Evolutionary conservation across 768 basidiomycete genomes (phyloP), one percentile per base, ranked within the genome.

Genomic region (Guyanaporus albipodus): DNA sequence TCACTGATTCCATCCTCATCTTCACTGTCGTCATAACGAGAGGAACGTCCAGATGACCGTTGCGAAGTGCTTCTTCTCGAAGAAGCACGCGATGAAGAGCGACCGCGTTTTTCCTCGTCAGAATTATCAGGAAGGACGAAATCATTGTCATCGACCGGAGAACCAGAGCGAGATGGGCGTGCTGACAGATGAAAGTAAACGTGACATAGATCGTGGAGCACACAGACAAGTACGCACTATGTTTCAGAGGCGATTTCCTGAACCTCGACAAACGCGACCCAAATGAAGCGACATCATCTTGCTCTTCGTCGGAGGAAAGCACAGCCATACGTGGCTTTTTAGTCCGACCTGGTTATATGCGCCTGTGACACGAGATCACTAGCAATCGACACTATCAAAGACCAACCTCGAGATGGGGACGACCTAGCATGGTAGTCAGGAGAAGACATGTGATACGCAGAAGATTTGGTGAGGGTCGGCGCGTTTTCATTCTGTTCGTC

Each of bases 41-140:
- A 67, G 6, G 65, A 60, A 24, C 57, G 63, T 8, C 68, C 60
- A 12, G 75, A 47, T 58, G 72, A 46, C 42, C 55, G 35, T 41
- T 60, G 45, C 62, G 78, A 49, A 50, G 66, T 24, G 36, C 46
- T 57, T 15, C 54, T 55, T 22, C 69, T 70, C 15, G 77, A 79
- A 1, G 80, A 78, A 15, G 69, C 66, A 35, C 77, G 77, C 33
- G 83, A 81, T 4, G 74, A 75, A 10, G 73, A 70, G 17, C 42
- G 82, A 70, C 54, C 67, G 27, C 67, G 73, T 8, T 63, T 63
- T 22, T 83, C 83, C 2, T 71, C 73, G 19, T 83, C 85, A 10
- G 78, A 79, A 35, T 82, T 81, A 35, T 80, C 80, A 17, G 82
- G 77, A 31, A 76, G 82, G 55, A 88, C 76, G 58, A 91, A 90